Base-by-base conservation (phyloP, 768 basidiomycete species). In the Hysterangium stoloniferum region DNA sequence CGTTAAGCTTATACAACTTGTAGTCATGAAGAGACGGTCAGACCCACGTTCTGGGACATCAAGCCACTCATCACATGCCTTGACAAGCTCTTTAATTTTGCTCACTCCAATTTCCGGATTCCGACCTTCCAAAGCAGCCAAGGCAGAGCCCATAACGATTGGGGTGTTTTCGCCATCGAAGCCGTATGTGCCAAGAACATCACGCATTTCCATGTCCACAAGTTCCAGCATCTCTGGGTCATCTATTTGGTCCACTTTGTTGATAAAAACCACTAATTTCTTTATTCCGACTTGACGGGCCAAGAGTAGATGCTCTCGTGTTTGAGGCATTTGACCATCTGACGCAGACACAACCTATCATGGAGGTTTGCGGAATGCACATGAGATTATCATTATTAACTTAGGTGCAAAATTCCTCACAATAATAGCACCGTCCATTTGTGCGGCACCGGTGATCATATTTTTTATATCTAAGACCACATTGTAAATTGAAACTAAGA, bases 131-230 rank as follows among this genome's bases (percentile, higher is more conserved):
- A 99, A 77, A 45, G 95, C 95, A 52, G 93, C 92, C 52, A 99
- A 74, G 51, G 96, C 96, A 17, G 93, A 94, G 38, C 96, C 96
- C 86, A 91, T 93, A 62, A 98, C 67, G 60, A 99, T 97, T n/a
- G 96, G 96, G 0, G 96, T 98, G 60, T 84, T 78, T 67, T 99
- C 96, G 48, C 96, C 96, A 60, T 99, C 96, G 57, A 87, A 99
- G 60, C 91, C 88, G 73, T 97, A 98, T 12, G 81, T 82, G 3
- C 81, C 71, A 20, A 99, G 77, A 9, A 99, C 76, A 63, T 99
- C 96, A 53, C 96, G 84, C 84, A 99, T 99, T 77, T 99, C 96
- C 94, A 99, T 98, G 60, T 99, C 96, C 54, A 99, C 96, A 53
- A 99, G 85, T 72, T 96, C 92, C 51, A 98, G 73, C 93, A 99